Evolutionary conservation across 805 yeast species (phyloP).

Genomic region (Pichia kluyveri): DNA sequence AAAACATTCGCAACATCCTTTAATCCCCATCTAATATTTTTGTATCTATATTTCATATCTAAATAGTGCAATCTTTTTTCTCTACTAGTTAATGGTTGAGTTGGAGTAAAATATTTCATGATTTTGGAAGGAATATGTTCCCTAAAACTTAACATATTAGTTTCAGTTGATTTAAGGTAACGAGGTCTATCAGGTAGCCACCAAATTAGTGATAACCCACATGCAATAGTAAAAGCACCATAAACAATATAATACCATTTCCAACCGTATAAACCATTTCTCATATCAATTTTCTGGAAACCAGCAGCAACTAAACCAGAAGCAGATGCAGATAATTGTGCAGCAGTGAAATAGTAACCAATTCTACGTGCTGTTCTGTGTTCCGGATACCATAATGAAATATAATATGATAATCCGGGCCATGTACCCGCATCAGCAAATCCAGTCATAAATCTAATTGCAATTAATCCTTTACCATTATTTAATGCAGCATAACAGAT

Average conservation of each 20-base stretch:
- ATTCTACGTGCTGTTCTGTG: conserved; percentile 68
- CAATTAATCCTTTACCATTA: conserved; percentile 55
- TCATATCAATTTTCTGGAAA: conserved; percentile 73
- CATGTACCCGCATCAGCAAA: conserved; percentile 79
- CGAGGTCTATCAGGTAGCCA: conserved; percentile 82
- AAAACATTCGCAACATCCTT: conserved; percentile 47
- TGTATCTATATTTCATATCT: conserved; percentile 51
- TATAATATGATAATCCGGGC: conserved; percentile 85
- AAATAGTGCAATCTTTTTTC: conserved; percentile 48
- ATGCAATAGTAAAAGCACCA: conserved; percentile 57
- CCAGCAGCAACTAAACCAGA: conserved; percentile 86
- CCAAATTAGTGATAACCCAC: conserved; percentile 61
- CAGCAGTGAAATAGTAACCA: conserved; percentile 87
- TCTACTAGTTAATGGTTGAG: conserved; percentile 41
- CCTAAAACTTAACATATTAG: conserved; percentile 13
- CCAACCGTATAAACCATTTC: conserved; percentile 67
- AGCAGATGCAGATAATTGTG: conserved; percentile 84
- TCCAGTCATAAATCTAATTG: conserved; percentile 65
- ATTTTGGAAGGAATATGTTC: conserved; percentile 14
- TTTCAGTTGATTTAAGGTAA: conserved; percentile 14
- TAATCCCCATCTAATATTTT: conserved; percentile 44
- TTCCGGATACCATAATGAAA: conserved; percentile 79
- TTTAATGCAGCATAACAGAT: conserved; percentile 58
- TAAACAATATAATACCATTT: conserved; percentile 79
- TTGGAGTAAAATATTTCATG: conserved; percentile 15